These are phyloP conservation scores for Globisporangium alternatum DNA, from an alignment of 352 stramenopile species.

Conservation along the genomic window DNA sequence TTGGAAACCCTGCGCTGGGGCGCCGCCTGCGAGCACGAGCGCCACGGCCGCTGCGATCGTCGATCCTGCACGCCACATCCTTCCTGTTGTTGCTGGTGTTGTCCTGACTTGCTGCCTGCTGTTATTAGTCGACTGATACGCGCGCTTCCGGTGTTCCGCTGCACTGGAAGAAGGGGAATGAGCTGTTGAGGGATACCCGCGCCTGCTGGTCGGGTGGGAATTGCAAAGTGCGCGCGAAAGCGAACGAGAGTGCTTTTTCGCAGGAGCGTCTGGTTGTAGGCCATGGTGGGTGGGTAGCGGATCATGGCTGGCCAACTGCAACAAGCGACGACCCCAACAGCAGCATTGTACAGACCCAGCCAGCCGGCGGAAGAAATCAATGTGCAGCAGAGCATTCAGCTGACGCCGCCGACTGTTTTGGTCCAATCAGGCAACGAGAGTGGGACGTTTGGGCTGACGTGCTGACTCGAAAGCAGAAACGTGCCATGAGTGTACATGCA, in stretches of 20 bases:
- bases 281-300: background rate
- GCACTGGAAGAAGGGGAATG: constrained; percentile 2
- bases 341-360: background rate
- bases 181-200: background rate
- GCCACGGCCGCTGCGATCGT: background rate
- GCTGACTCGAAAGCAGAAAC: constrained; percentile 7
- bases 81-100: background rate
- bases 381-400: background rate
- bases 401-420: background rate
- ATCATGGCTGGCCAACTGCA: background rate
- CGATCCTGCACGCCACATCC: constrained; percentile 9
- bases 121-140: background rate
- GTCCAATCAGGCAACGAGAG: background rate
- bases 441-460: background rate
- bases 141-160: constrained; percentile 9
- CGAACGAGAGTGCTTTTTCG: background rate
- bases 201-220: background rate
- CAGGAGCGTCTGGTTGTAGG: background rate
- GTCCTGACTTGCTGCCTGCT: background rate
- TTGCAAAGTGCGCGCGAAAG: background rate
- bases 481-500: background rate
- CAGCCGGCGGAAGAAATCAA: background rate
- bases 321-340: background rate
- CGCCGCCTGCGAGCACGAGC: constrained; percentile 24
- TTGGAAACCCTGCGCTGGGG: constrained; percentile 28